Evolutionary conservation across 2,329 filamentous ascomycete species (phyloP), one percentile per base, ranked within the genome.

Genomic region (Phialocephala subalpina): DNA sequence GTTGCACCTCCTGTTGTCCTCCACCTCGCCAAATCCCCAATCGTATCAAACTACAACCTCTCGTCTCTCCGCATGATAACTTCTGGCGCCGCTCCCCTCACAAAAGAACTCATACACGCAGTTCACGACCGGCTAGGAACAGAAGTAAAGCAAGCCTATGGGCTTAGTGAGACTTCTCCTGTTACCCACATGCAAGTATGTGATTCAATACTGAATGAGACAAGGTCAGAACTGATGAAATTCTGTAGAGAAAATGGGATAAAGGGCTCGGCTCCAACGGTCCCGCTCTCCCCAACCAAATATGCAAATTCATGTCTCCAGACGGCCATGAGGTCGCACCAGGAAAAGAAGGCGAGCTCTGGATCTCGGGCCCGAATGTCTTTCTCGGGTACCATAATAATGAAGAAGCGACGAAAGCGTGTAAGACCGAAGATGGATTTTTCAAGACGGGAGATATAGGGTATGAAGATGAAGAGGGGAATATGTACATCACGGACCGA

Each of bases 401-500:
- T 65, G 86, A 88, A 0, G 86, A 90, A 64, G 87, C 89, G 1
- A 92, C 92, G 3, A 82, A 80, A 2, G 87, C 92, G 42, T 88
- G 90, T 0, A 89, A 94, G 70, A 91, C 90, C 3, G 71, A 81
- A 0, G 92, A 95, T 70, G 92, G 92, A 0, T 97, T 88, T 82
- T 97, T 97, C 42, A 71, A 70, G 29, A 97, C 94, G 0, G 94
- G 94, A 1, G 94, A 97, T 73, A 88, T 97, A 40, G 92, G 92
- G 8, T 90, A 92, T 70, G 86, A 91, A 72, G 92, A 97, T 74
- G 80, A 85, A 58, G 83, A 91, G 58, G 91, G 91, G 55, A 92
- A 96, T 74, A 91, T 96, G 73, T 97, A 89, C 81, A 94, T 97
- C 76, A 97, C 93, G 0, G 94, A 97, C 75, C 90, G 94, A 9